Conservation (phyloP, 2,329 filamentous ascomycete species). For the Xylaria digitata region DNA sequence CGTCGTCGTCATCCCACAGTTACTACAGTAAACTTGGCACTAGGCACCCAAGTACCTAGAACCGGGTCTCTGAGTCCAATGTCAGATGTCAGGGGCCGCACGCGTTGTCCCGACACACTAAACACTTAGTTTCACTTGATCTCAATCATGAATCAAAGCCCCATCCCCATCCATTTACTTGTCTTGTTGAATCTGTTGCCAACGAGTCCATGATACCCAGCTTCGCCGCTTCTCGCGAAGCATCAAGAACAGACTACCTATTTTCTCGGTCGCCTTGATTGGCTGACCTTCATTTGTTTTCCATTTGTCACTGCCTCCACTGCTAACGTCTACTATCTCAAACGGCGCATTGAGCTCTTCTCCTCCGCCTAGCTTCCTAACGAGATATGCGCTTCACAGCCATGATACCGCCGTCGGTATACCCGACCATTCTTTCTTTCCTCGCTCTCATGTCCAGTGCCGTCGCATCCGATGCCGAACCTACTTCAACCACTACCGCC, state of each 20-base stretch:
- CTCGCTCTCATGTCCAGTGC: constrained; percentile 50
- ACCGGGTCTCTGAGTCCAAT: not conserved
- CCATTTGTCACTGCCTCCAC: constrained; percentile 1
- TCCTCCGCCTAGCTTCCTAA: not conserved
- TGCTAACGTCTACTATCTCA: constrained; percentile 1
- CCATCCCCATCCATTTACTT: constrained; percentile 5
- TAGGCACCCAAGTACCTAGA: not conserved
- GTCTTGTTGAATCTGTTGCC: constrained; percentile 14
- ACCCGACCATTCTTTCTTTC: constrained; percentile 51
- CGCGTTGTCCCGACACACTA: constrained; percentile 16
- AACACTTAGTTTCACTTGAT: constrained; percentile 24
- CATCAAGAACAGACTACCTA: constrained; percentile 10
- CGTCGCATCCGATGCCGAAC: constrained; percentile 51
- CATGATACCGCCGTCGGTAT: constrained; percentile 43
- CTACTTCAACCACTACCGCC: constrained; percentile 58
- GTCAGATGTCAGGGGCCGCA: not conserved
- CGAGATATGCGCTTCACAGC: constrained; percentile 45
- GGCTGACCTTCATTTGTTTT: constrained; percentile 24
- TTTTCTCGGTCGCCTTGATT: constrained; percentile 33
- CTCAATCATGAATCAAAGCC: constrained; percentile 18
- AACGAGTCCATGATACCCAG: constrained; percentile 28
- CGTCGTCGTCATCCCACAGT: constrained; percentile 4
- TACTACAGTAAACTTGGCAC: too few relatives aligned
- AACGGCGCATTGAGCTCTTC: constrained; percentile 28
- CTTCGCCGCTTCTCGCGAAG: constrained; percentile 12